phyloP scores from a whole-genome alignment of 176 grass and related monocot genomes.

The Eragrostis nindensis region DNA sequence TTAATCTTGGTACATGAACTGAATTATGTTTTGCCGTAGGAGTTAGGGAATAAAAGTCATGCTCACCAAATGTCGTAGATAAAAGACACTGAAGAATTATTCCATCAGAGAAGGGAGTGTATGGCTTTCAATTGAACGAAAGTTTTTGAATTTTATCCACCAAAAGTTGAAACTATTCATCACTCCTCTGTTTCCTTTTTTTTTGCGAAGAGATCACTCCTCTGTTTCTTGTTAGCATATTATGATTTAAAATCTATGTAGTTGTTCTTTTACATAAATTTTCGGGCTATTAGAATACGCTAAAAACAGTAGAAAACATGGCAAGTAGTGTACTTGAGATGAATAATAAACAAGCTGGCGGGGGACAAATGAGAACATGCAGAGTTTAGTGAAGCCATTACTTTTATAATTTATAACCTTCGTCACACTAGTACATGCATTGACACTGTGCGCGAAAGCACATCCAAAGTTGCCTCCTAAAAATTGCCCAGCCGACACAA shows the following conservation, averaged over 20 bases:
- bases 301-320: not conserved
- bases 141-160: too few species aligned
- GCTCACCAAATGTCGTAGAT: too few species aligned
- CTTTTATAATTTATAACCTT: constrained; percentile 33
- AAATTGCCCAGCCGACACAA: constrained; percentile 40
- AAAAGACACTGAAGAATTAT: not conserved
- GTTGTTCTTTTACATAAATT: not conserved
- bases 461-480: constrained; percentile 45
- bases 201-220: too few species aligned
- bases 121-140: not conserved
- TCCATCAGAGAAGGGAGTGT: not conserved
- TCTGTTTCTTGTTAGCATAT: not conserved
- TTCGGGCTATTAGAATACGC: not conserved
- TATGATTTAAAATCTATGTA: not conserved
- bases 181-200: too few species aligned
- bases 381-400: not conserved
- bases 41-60: not conserved
- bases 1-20: not conserved
- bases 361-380: not conserved
- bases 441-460: constrained; percentile 37
- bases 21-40: not conserved
- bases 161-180: not conserved
- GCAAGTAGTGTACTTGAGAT: not conserved
- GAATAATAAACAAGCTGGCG: not conserved
- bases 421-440: constrained; percentile 35